Conservation (phyloP, 1,284 basidiomycete species). For the Pterula multifida region DNA sequence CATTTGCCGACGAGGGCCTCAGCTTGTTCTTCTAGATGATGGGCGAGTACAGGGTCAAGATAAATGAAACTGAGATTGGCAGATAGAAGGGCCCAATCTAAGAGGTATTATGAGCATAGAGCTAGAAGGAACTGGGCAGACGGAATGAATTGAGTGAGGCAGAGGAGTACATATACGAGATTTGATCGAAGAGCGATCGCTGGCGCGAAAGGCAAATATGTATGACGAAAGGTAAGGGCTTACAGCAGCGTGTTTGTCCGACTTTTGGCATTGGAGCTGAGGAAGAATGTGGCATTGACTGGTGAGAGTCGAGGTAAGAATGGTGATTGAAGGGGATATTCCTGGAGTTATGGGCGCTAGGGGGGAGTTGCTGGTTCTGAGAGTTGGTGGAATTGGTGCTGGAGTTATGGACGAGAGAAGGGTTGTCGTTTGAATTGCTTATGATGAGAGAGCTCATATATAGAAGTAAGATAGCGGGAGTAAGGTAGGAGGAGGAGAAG, state of each 20-base stretch:
- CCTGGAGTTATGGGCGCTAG: neutral
- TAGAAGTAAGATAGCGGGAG: neutral
- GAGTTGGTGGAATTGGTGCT: neutral
- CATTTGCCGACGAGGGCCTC: slow-evolving; percentile 60
- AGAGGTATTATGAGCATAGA: slow-evolving; percentile 4
- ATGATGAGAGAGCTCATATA: neutral
- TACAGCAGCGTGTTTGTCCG: slow-evolving; percentile 66
- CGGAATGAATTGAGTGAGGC: neutral
- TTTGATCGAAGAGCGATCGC: slow-evolving; percentile 14
- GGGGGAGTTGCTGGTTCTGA: neutral
- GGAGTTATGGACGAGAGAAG: neutral
- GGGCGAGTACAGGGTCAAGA: slow-evolving; percentile 76
- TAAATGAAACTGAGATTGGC: slow-evolving; percentile 75
- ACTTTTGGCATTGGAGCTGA: slow-evolving; percentile 28
- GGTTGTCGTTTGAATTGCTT: neutral
- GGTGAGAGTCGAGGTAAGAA: neutral
- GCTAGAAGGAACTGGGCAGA: neutral
- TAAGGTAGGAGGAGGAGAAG: neutral
- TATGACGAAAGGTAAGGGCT: slow-evolving; percentile 22
- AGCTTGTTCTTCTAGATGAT: slow-evolving; percentile 68
- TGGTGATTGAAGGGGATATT: neutral
- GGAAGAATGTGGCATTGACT: neutral
- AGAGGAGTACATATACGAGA: slow-evolving; percentile 2
- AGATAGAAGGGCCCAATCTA: slow-evolving; percentile 66
- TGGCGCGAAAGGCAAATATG: slow-evolving; percentile 17